phyloP scores from a whole-genome alignment of 257 asterid species.

The Ilex aquifolium region DNA sequence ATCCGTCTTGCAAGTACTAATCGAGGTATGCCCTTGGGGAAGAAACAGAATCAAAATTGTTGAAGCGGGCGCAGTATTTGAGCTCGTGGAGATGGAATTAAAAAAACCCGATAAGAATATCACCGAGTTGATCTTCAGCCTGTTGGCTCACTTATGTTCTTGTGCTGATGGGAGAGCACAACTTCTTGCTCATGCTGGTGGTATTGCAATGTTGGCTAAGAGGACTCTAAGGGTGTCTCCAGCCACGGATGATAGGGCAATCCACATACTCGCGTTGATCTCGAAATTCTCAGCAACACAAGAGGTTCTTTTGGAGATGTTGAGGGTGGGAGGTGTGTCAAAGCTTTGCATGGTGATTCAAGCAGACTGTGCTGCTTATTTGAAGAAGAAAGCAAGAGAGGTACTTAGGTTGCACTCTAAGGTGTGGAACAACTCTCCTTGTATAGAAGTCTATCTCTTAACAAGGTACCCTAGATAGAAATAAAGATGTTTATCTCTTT shows the following conservation, averaged over 20 bases:
- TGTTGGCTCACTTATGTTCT: conserved; percentile 54
- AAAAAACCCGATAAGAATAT: conserved; percentile 25
- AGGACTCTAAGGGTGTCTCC: conserved; percentile 58
- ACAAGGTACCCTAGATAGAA: conserved; percentile 44
- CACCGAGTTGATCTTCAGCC: conserved; percentile 47
- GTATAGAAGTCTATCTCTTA: conserved; percentile 71
- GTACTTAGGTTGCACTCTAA: conserved; percentile 62
- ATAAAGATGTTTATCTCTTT: neutral
- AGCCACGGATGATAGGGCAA: conserved; percentile 47
- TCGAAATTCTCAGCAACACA: conserved; percentile 50
- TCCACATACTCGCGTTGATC: conserved; percentile 50
- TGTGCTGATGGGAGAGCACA: conserved; percentile 86
- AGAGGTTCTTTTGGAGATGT: conserved; percentile 70
- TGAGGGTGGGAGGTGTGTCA: conserved; percentile 75
- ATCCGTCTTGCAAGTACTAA: conserved; percentile 41
- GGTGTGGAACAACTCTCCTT: conserved; percentile 76
- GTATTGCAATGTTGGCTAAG: conserved; percentile 58
- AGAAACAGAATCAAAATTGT: conserved; percentile 45
- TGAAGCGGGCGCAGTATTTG: conserved; percentile 48
- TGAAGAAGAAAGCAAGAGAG: conserved; percentile 76
- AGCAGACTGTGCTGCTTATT: conserved; percentile 49
- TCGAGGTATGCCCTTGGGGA: conserved; percentile 34
- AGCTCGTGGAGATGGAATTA: conserved; percentile 54
- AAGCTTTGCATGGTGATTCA: conserved; percentile 88
- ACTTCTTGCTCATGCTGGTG: conserved; percentile 57